phyloP scores from a whole-genome alignment of 2,329 filamentous ascomycete species.

The Raffaelea arxii region DNA sequence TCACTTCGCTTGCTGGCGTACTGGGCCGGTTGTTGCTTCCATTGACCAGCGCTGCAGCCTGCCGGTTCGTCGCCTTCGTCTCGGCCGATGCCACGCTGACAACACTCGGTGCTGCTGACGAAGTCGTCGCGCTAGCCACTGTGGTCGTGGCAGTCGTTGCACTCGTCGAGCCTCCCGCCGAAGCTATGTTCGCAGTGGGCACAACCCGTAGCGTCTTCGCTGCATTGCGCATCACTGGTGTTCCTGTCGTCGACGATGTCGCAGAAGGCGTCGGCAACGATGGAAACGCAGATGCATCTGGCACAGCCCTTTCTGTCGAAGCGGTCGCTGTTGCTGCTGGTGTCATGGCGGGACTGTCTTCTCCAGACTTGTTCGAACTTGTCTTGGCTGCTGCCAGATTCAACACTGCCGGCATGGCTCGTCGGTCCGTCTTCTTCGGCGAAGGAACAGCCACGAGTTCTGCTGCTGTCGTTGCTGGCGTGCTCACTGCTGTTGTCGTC shows the following conservation, averaged over 20 bases:
- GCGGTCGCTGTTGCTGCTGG: no score
- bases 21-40: slow-evolving; percentile 41
- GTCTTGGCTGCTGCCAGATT: slow-evolving; percentile 41
- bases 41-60: not conserved
- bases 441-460: not conserved
- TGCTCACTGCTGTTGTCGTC: not conserved
- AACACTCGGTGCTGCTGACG: not conserved
- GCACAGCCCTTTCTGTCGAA: slow-evolving; percentile 25
- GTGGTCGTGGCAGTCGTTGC: not conserved
- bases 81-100: not conserved
- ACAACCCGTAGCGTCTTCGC: slow-evolving; percentile 62
- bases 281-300: slow-evolving; percentile 35
- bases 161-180: not conserved
- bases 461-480: slow-evolving; percentile 10
- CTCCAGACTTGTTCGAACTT: slow-evolving; percentile 18
- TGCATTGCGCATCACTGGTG: slow-evolving; percentile 30
- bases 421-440: slow-evolving; percentile 20
- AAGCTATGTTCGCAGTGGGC: slow-evolving; percentile 44
- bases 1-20: slow-evolving; percentile 62
- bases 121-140: not conserved
- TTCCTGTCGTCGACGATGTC: slow-evolving; percentile 22
- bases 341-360: slow-evolving; percentile 19
- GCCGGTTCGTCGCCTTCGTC: not conserved
- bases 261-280: slow-evolving; percentile 40
- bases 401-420: slow-evolving; percentile 30